Evolutionary conservation across 2,329 filamentous ascomycete species (phyloP).

Genomic region (Neofusicoccum umdonicola): DNA sequence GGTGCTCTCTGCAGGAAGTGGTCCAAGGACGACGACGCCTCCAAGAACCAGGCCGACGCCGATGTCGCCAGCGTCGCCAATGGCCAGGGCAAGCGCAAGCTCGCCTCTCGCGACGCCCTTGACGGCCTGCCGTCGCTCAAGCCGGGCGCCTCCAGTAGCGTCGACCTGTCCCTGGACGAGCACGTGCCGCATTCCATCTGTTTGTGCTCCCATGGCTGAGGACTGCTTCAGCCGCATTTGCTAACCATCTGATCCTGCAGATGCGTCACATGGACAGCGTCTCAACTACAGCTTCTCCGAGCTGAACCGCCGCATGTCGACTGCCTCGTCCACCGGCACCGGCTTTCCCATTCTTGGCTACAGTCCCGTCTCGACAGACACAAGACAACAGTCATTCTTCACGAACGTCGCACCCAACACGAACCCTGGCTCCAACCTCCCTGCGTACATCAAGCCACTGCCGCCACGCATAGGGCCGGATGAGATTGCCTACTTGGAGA

Average conservation of each 20-base stretch:
- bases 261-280: slow-evolving; percentile 49
- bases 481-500: slow-evolving; percentile 77
- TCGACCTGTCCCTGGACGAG: slow-evolving; percentile 46
- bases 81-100: slow-evolving; percentile 33
- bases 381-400: slow-evolving; percentile 33
- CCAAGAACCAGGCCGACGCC: slow-evolving; percentile 23
- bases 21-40: slow-evolving; percentile 41
- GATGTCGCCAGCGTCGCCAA: slow-evolving; percentile 17
- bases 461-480: slow-evolving; percentile 74
- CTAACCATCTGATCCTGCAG: slow-evolving; percentile 28
- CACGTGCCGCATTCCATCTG: slow-evolving; percentile 65
- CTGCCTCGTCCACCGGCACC: slow-evolving; percentile 7
- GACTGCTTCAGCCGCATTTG: background rate
- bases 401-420: slow-evolving; percentile 49
- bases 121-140: slow-evolving; percentile 30
- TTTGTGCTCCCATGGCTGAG: slow-evolving; percentile 39
- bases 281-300: slow-evolving; percentile 42
- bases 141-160: slow-evolving; percentile 30
- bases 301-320: slow-evolving; percentile 46
- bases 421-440: slow-evolving; percentile 45
- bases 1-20: slow-evolving; percentile 35
- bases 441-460: slow-evolving; percentile 74
- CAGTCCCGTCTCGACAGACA: slow-evolving; percentile 32
- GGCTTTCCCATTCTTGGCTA: slow-evolving; percentile 30
- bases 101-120: slow-evolving; percentile 38